Conservation (phyloP, 345 rosid species). For the Melaleuca quinquenervia region DNA sequence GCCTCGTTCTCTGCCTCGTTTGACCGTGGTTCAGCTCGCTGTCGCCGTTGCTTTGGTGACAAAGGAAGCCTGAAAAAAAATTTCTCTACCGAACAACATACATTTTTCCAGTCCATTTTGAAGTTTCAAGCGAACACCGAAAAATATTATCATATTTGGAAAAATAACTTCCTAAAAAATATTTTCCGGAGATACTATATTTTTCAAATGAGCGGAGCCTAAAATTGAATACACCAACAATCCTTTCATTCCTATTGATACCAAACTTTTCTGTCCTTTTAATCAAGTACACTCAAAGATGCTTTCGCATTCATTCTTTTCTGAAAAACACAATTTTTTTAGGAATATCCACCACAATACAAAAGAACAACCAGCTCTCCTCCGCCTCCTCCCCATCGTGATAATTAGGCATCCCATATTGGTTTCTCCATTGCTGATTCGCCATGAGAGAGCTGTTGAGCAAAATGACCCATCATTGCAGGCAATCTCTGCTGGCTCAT, state of each 20-base stretch:
- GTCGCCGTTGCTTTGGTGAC: too few relatives aligned
- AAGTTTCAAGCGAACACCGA: too few relatives aligned
- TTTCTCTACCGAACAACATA: too few relatives aligned
- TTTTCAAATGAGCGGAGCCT: too few relatives aligned
- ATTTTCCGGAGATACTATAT: too few relatives aligned
- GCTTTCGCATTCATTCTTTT: neutral
- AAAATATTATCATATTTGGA: too few relatives aligned
- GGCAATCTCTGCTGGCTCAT: neutral
- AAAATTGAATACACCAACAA: neutral
- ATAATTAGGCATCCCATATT: constrained; percentile 44
- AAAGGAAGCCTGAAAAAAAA: too few relatives aligned
- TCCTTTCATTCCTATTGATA: neutral
- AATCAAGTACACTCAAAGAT: neutral
- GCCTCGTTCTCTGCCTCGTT: too few relatives aligned
- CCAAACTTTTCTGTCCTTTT: neutral
- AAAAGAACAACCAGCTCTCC: neutral
- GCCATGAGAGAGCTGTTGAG: constrained; percentile 17
- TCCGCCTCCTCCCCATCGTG: neutral
- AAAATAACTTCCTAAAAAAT: too few relatives aligned
- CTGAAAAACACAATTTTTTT: neutral
- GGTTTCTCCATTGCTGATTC: constrained; percentile 37
- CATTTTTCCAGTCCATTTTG: too few relatives aligned
- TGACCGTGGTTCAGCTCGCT: too few relatives aligned
- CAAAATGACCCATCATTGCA: constrained; percentile 23
- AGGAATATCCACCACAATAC: neutral